Base-by-base conservation (phyloP, 805 yeast species). In the Zygotorulaspora florentina region DNA sequence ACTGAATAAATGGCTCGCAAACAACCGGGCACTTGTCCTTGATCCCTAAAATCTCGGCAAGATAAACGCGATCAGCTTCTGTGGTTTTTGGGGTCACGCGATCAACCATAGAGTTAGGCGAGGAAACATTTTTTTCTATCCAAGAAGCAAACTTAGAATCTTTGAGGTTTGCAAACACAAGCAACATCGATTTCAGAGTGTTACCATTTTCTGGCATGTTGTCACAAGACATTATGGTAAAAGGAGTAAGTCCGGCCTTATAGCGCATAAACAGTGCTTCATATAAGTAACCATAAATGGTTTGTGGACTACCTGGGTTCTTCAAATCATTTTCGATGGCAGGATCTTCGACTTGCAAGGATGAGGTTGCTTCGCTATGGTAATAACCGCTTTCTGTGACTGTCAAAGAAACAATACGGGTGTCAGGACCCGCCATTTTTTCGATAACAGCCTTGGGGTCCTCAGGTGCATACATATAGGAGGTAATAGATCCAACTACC, bases 151-250 rank as follows among this genome's bases (percentile, higher is more conserved):
- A 39, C 8, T 44, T 34, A 13, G 37, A 13, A 16, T 44, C 29
- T 29, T 39, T 44, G 23, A 33, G 30, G 26, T 44, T 44, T 13
- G 44, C 43, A 20, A 44, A 44, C 6, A 39, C 47, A 39, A 39
- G 17, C 17, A 44, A 39, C 47, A 44, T 44, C 6, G 35, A 15
- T 34, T 39, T 44, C 35, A 44, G 13, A 11, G 47, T 44, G 17
- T 30, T 34, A 31, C 47, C 47, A 33, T 44, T 44, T 11, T 44
- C 39, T 11, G 47, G 47, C 47, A 44, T 44, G 15, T 44, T 44
- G n/a, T 44, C 47, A 15, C 47, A 44, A 7, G 47, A 44, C 47
- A 44, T 44, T 7, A 44, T 34, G 12, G 47, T 44, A 17, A 44
- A 44, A 9, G 47, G 44, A 25, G 34, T n/a, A 13, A 20, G 43